Base-by-base conservation (phyloP, 495 filamentous ascomycete species). In the Penicillium antarcticum region DNA sequence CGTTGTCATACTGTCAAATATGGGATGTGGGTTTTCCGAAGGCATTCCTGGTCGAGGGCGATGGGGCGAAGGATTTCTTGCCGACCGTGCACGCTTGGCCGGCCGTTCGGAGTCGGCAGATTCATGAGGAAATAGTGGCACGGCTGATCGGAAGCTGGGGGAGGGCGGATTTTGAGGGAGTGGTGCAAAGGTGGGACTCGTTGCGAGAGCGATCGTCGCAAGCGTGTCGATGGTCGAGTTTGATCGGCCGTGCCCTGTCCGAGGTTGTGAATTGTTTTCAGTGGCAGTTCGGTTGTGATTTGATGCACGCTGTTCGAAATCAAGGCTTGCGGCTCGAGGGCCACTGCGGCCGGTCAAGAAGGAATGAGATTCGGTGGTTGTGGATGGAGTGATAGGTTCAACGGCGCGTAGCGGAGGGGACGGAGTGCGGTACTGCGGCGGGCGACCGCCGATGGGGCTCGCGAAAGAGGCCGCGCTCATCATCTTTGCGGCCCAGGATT, bases 51-150 rank as follows among this genome's bases (percentile, higher is more conserved):
- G 58, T 17, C 60, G 67, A 44, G 57, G 50, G 39, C 66, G 67
- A 35, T 72, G 68, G 21, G 80, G 75, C 39, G 81, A 82, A 17
- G 70, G 60, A 45, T 80, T 61, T 53, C 77, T 72, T 52, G 83
- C 83, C 23, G 83, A 85, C 43, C 80, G 75, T 19, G 79, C 71
- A 24, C 83, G 77, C 57, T 87, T 87, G n/a, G 78, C 63, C 6
- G 82, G 81, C 19, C 78, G 74, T 55, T 82, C 80, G 41, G 58
- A 47, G 31, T 67, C 57, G 21, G 49, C 50, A 37, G 58, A 47
- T 32, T 70, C 65, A 50, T 57, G 18, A 13, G 69, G 61, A 12
- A 75, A 73, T 21, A 75, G 49, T 12, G 72, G 60, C 39, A 66
- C 55, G 23, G 55, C 35, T 8, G 65, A 54, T n/a, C 51, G 53